A percentile compares a stretch with the other conserved stretches of the same genome.
Conservation (phyloP, 2,329 filamentous ascomycete genomes). For the Calonectria pseudoturangicola region DNA sequence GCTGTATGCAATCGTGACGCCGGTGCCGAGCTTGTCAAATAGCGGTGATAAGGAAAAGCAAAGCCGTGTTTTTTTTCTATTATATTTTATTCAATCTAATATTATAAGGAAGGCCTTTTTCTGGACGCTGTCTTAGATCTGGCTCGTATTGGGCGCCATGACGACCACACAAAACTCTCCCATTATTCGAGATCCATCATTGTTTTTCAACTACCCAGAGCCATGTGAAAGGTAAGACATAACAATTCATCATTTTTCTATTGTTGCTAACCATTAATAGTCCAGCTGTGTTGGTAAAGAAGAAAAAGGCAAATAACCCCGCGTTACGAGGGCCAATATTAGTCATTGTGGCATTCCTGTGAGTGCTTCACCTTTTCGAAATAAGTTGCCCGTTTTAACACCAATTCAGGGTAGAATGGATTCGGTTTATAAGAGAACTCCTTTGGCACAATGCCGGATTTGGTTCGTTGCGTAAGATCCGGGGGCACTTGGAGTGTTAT, state of each 20-base stretch:
- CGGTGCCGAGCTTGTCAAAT: too few relatives aligned
- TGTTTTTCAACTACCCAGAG: constrained; percentile 29
- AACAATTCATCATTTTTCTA: neutral
- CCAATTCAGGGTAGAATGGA: constrained; percentile 48
- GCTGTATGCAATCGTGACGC: neutral
- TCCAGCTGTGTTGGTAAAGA: neutral
- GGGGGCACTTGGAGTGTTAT: constrained; percentile 70
- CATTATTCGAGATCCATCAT: neutral
- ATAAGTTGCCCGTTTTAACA: neutral
- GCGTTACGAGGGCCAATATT: neutral
- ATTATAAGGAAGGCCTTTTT: neutral
- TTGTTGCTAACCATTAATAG: neutral
- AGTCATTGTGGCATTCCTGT: constrained; percentile 25
- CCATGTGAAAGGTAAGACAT: constrained; percentile 9
- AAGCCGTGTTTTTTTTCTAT: too few relatives aligned
- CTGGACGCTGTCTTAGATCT: neutral
- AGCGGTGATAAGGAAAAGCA: too few relatives aligned
- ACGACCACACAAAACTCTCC: neutral
- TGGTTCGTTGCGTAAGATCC: constrained; percentile 71
- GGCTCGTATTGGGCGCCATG: neutral
- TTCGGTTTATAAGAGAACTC: constrained; percentile 47
- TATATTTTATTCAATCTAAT: too few relatives aligned
- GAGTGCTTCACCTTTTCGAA: neutral
- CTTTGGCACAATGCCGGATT: constrained; percentile 80
- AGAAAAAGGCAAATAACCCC: constrained; percentile 1